A percentile compares a stretch with the other conserved stretches of the same genome.
phyloP scores from a whole-genome alignment of 495 filamentous ascomycete genomes.

The Darksidea phi region DNA sequence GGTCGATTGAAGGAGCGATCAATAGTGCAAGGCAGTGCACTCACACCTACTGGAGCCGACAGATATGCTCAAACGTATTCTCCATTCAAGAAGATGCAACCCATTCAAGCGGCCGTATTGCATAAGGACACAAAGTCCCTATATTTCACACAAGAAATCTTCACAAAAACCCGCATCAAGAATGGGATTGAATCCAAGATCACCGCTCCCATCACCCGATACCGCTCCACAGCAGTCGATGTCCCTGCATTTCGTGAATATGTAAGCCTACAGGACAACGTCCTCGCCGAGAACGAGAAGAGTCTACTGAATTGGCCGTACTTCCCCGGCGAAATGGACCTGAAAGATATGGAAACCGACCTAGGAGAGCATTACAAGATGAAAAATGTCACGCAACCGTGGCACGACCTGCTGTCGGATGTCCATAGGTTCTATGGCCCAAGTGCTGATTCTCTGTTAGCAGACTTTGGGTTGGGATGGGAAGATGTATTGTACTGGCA shows the following conservation, averaged over 20 bases:
- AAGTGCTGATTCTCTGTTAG: background rate
- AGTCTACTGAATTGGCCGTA: conserved; percentile 39
- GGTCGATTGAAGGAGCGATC: background rate
- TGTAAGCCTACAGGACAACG: conserved; percentile 16
- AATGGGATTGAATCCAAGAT: background rate
- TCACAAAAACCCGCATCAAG: background rate
- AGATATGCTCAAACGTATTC: conserved; percentile 2
- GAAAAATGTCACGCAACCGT: background rate
- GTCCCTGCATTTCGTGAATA: conserved; percentile 21
- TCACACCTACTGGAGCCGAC: background rate
- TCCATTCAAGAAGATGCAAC: conserved; percentile 22
- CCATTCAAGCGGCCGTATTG: conserved; percentile 4
- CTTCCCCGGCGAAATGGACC: conserved; percentile 34
- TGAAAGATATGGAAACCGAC: background rate
- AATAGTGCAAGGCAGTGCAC: background rate
- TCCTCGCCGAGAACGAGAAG: conserved; percentile 38
- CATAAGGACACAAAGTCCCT: no score
- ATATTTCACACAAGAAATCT: no score
- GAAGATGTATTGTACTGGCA: background rate
- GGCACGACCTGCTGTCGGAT: background rate
- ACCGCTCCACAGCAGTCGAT: conserved; percentile 11
- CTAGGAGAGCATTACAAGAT: background rate
- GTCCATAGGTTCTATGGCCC: background rate
- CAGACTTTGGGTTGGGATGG: background rate
- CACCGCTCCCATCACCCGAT: conserved; percentile 10